Evolutionary conservation across 495 filamentous ascomycete species (phyloP), one percentile per base, ranked within the genome.

Genomic region (Trichoderma gamsii): DNA sequence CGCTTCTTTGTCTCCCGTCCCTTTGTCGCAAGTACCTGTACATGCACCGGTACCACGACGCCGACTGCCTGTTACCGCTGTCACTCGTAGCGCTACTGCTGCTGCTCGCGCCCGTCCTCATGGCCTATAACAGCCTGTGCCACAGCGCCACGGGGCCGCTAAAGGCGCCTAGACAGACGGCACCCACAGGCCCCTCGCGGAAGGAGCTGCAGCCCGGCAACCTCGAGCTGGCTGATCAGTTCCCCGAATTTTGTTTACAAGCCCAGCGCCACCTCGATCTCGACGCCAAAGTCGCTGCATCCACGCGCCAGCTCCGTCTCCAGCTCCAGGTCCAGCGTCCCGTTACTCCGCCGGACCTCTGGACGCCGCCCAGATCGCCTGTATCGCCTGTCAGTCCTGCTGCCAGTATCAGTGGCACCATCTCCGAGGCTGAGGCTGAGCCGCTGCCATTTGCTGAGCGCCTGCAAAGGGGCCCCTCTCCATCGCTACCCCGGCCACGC

Each of bases 231-330:
- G 43, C 65, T 16, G 65, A 66, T n/a, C 65, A 66, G 65, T 66
- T 66, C 25, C 65, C 65, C 4, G 65, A 66, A 29, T 66, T 66
- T 51, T 66, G 65, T 66, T 66, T 66, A 66, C 65, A 66, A 41
- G 41, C 38, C 41, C 25, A 65, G 35, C 35, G 63, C 63, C 41
- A 15, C 63, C n/a, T 5, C 23, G 63, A 41, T 41, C 41, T 41
- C 63, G 23, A 61, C 52, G n/a, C 63, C 63, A 65, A 65, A 18
- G 35, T 16, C 35, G 11, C 32, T 8, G 9, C 41, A 23, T 27
- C 63, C 4, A 32, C 35, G 21, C 63, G 25, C 29, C 61, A 64
- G 61, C 27, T 32, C 11, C 35, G n/a, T 13, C 29, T 35, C 61
- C 61, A 64, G 35, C 27, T n/a, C 61, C 61, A 27, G 59, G 16